Conservation (phyloP, 805 yeast genomes). For the Metschnikowia noctiluminum region DNA sequence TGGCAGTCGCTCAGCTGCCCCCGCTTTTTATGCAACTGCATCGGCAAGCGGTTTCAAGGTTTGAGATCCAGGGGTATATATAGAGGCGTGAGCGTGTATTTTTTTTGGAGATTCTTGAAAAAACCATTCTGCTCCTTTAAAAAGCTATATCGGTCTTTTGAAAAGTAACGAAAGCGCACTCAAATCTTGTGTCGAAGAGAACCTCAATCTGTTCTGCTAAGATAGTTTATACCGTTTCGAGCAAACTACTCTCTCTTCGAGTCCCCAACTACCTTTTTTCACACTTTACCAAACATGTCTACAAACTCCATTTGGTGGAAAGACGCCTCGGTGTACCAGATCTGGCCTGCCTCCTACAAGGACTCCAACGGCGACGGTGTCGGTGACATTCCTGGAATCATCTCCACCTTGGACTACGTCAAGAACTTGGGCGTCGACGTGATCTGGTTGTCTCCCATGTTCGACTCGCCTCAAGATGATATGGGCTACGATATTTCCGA, state of each 20-base stretch:
- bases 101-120: too few relatives aligned
- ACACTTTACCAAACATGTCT: slow-evolving; percentile 1
- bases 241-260: too few relatives aligned
- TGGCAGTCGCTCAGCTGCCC: neutral
- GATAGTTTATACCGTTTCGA: too few relatives aligned
- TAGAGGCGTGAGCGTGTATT: too few relatives aligned
- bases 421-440: slow-evolving; percentile 48
- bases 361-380: slow-evolving; percentile 59
- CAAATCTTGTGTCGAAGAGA: too few relatives aligned
- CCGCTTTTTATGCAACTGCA: neutral
- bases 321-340: slow-evolving; percentile 53
- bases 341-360: slow-evolving; percentile 59
- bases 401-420: slow-evolving; percentile 49
- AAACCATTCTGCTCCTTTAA: too few relatives aligned
- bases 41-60: too few relatives aligned
- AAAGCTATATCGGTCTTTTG: too few relatives aligned
- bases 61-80: too few relatives aligned
- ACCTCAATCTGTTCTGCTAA: too few relatives aligned
- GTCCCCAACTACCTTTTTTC: too few relatives aligned
- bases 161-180: too few relatives aligned
- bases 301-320: slow-evolving; percentile 48
- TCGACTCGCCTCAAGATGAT: slow-evolving; percentile 57
- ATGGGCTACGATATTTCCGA: slow-evolving; percentile 62
- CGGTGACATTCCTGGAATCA: slow-evolving; percentile 56
- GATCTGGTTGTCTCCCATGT: slow-evolving; percentile 58